phyloP scores from a whole-genome alignment of 331 rosid genomes.

The Prunus yedoensis region DNA sequence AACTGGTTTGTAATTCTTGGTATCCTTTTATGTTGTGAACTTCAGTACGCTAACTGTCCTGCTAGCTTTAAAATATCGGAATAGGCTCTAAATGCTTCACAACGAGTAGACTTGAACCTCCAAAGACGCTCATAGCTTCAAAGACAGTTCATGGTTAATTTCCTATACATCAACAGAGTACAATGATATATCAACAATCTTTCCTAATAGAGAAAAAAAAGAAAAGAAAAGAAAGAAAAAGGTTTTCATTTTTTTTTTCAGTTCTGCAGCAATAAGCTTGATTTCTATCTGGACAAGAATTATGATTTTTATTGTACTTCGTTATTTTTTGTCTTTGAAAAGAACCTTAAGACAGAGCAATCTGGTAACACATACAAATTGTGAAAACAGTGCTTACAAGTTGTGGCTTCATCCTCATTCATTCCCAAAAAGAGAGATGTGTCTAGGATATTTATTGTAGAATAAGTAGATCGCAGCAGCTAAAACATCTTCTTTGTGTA shows the following conservation, averaged over 20 bases:
- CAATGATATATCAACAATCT: background rate
- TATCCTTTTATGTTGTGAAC: background rate
- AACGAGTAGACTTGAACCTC: background rate
- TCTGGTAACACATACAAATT: background rate
- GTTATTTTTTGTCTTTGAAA: background rate
- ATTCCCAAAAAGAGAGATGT: conserved; percentile 69
- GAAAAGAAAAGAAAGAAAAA: no score
- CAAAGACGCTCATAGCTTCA: background rate
- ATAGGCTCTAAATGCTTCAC: background rate
- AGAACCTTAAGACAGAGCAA: background rate
- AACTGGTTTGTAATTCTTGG: no score
- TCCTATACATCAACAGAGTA: no score
- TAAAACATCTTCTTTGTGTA: conserved; percentile 43
- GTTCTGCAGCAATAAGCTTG: background rate
- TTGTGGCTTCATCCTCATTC: conserved; percentile 57
- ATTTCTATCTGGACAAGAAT: background rate
- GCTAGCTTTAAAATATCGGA: background rate
- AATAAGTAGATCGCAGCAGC: conserved; percentile 75
- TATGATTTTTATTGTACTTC: no score
- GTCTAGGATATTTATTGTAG: conserved; percentile 69
- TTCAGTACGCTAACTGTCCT: no score
- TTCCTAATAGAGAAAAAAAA: no score
- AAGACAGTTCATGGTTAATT: no score
- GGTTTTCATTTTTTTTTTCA: no score
- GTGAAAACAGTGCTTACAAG: background rate